phyloP scores from a whole-genome alignment of 306 rosid genomes.

The Rosa chinensis region DNA sequence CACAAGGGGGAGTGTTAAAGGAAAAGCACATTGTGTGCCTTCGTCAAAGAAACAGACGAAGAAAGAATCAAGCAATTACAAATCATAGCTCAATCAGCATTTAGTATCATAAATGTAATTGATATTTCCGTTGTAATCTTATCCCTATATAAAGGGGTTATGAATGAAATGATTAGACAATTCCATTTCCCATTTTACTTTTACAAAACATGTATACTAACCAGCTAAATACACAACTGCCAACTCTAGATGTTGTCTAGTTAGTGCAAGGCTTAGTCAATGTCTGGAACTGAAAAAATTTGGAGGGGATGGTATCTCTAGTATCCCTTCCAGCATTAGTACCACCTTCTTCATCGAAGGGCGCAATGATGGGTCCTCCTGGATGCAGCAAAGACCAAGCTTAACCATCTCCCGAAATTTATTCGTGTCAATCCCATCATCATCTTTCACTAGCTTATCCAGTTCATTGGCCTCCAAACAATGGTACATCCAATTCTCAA shows the following conservation, averaged over 20 bases:
- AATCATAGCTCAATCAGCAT: no score
- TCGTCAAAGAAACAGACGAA: no score
- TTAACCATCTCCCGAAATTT: conserved; percentile 21
- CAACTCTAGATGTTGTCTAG: background rate
- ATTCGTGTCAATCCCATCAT: background rate
- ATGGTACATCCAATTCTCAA: conserved; percentile 31
- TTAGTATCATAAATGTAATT: no score
- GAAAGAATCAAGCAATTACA: no score
- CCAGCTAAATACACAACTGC: background rate
- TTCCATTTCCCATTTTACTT: no score
- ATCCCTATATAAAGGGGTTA: no score
- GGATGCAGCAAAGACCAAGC: conserved; percentile 42
- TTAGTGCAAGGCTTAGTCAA: background rate
- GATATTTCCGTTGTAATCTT: no score
- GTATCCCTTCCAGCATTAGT: conserved; percentile 39
- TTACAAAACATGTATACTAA: no score
- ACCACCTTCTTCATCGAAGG: conserved; percentile 40
- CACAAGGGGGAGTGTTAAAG: no score
- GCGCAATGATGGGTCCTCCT: conserved; percentile 24
- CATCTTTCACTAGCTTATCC: conserved; percentile 14
- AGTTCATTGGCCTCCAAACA: conserved; percentile 22
- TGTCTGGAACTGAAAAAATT: background rate
- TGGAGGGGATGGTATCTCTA: conserved; percentile 32
- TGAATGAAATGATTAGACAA: no score
- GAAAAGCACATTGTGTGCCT: no score